Evolutionary conservation across 805 yeast genomes (phyloP), one percentile per base, ranked within the genome.

Genomic region (Blastobotrys mokoenaii): DNA sequence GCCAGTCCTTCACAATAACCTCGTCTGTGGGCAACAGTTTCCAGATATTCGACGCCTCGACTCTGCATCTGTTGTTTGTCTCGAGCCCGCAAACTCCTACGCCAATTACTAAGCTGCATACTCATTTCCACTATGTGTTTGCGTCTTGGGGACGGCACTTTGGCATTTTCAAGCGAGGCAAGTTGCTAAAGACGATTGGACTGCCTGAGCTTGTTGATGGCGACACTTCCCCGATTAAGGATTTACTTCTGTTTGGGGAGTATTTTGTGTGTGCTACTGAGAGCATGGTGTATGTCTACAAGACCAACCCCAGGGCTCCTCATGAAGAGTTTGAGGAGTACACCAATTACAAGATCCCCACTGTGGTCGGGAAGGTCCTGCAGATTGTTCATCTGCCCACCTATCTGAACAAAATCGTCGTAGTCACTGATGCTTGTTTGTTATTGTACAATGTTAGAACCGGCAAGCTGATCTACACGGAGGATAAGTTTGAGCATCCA

Each of bases 21-120:
- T 90, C 97, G 0, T 80, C 85, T 38, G 96, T 93, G 17, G 97
- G 97, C 2, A 73, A 79, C 44, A 74, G 90, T 1, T 86, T 93
- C 68, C 97, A 90, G 63, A 86, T 93, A 25, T 93, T 84, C 59
- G 98, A 93, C 67, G 96, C 56, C 11, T 79, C 90, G 29, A 86
- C 84, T 5, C 68, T 90, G 50, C 93, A 85, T 54, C 68, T 90
- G 51, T 67, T 90, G 17, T 90, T 93, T 64, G 94, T 90, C 10
- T 85, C 96, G 0, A 84, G 79, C 52, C 76, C 74, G 16, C 90
- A 84, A 61, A 82, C 96, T 0, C 73, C 81, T 0, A 60, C 77
- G 6, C 74, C 77, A 46, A 88, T 90, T 52, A 77, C 82, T 20
- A 76, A 82, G 17, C 67, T 90, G 39, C 72, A 82, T 16, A 81